These are phyloP conservation scores for Phanerochaete carnosa DNA, from an alignment of 768 basidiomycete genomes.

Conservation along the genomic window DNA sequence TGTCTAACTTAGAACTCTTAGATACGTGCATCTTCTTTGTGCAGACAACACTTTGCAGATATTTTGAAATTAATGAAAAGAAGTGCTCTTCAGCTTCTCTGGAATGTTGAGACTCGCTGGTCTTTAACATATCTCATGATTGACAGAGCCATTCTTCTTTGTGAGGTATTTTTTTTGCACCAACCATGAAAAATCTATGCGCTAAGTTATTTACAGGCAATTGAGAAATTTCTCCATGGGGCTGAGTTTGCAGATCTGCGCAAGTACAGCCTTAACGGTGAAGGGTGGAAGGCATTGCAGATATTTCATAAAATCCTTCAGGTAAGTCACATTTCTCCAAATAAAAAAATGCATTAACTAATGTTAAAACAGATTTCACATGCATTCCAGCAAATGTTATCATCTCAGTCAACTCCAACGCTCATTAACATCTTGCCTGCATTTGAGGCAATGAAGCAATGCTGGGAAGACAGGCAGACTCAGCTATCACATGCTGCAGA, in stretches of 20 bases:
- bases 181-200: neutral
- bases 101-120: constrained; percentile 29
- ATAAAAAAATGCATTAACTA: neutral
- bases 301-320: neutral
- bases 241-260: constrained; percentile 8
- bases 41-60: neutral
- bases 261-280: constrained; percentile 9
- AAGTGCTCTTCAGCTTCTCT: constrained; percentile 13
- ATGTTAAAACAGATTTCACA: constrained; percentile 23
- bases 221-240: neutral
- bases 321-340: constrained; percentile 20
- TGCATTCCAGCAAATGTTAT: constrained; percentile 24
- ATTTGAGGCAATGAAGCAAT: constrained; percentile 2
- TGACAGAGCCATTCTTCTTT: constrained; percentile 23
- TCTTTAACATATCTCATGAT: constrained; percentile 33
- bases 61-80: neutral
- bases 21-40: constrained; percentile 4
- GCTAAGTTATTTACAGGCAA: neutral
- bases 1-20: neutral
- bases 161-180: constrained; percentile 12
- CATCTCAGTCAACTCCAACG: constrained; percentile 26
- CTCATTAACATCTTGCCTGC: constrained; percentile 6
- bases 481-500: neutral
- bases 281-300: constrained; percentile 17
- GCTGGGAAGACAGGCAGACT: neutral